Conservation (phyloP, 73 alveolate species). For the Stentor roeselii region DNA sequence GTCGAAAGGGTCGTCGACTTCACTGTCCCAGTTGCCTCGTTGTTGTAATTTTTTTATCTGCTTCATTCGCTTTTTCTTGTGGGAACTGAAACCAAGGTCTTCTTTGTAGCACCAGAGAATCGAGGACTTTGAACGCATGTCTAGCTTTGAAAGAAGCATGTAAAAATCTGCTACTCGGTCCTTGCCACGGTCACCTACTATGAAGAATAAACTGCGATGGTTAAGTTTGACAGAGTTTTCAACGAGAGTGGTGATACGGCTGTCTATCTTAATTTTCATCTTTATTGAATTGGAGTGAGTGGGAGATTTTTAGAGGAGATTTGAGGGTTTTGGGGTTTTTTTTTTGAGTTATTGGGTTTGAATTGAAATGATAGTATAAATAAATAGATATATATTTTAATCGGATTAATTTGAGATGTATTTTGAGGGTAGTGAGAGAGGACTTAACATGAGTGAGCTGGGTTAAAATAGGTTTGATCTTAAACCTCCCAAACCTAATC, state of each 20-base stretch:
- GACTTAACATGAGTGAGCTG: too few species aligned
- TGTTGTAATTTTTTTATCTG: constrained; percentile 76
- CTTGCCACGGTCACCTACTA: constrained; percentile 93
- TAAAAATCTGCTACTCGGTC: constrained; percentile 97
- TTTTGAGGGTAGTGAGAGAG: too few species aligned
- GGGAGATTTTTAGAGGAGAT: too few species aligned
- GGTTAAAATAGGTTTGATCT: too few species aligned
- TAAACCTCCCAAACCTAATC: too few species aligned
- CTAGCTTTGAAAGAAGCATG: constrained; percentile 80
- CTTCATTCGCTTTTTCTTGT: constrained; percentile 96
- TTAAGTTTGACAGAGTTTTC: constrained; percentile 64
- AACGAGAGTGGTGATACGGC: constrained; percentile 76
- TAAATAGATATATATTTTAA: too few species aligned
- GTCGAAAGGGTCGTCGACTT: constrained; percentile 98
- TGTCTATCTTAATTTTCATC: constrained; percentile 96
- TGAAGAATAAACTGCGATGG: constrained; percentile 84
- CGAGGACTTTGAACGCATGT: constrained; percentile 83
- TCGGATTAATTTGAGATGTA: too few species aligned
- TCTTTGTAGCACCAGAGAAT: constrained; percentile 95
- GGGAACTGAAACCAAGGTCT: constrained; percentile 97
- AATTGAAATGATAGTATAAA: too few species aligned
- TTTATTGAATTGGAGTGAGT: constrained; percentile 17
- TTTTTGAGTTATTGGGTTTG: too few species aligned
- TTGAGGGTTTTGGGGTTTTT: too few species aligned
- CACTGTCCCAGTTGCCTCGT: constrained; percentile 80